Evolutionary conservation across 208 protist genomes (phyloP).

Genomic region (Novymonas esmeraldas): DNA sequence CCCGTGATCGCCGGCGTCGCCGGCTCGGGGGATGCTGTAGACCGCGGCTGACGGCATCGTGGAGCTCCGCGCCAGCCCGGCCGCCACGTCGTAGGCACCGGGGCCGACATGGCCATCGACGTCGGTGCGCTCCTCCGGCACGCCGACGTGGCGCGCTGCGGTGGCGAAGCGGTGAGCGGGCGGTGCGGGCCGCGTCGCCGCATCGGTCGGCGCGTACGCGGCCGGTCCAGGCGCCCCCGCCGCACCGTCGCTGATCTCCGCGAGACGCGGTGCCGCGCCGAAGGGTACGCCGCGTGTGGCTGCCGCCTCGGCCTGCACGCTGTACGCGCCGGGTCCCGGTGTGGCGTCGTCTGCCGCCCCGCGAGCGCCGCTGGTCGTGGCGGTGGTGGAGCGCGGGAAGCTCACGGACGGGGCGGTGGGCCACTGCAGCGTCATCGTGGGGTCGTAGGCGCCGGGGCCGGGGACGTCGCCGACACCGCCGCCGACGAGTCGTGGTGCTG

Average conservation of each 20-base stretch:
- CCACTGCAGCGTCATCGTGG: background rate
- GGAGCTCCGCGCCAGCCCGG: slow-evolving; percentile 11
- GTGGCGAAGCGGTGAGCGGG: slow-evolving; percentile 26
- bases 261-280: slow-evolving; percentile 19
- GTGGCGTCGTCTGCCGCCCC: slow-evolving; percentile 9
- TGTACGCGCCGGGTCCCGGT: slow-evolving; percentile 31
- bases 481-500: too few relatives aligned
- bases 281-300: slow-evolving; percentile 5
- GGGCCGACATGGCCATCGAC: slow-evolving; percentile 40
- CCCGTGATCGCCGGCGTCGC: background rate
- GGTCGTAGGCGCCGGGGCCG: slow-evolving; percentile 56
- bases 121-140: background rate
- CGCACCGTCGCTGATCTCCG: background rate
- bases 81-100: slow-evolving; percentile 44
- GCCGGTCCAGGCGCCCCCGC: slow-evolving; percentile 18
- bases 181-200: slow-evolving; percentile 1
- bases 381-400: slow-evolving; percentile 14
- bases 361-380: background rate
- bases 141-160: background rate
- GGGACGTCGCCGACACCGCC: slow-evolving; percentile 14
- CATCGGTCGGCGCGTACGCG: slow-evolving; percentile 19
- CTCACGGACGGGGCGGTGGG: slow-evolving; percentile 14
- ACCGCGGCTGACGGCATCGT: slow-evolving; percentile 11
- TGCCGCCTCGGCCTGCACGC: background rate
- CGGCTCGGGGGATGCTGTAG: slow-evolving; percentile 27